A percentile compares a stretch with the other conserved stretches of the same genome.
phyloP scores from a whole-genome alignment of 23 red algal species.

The Gracilariopsis chorda region DNA sequence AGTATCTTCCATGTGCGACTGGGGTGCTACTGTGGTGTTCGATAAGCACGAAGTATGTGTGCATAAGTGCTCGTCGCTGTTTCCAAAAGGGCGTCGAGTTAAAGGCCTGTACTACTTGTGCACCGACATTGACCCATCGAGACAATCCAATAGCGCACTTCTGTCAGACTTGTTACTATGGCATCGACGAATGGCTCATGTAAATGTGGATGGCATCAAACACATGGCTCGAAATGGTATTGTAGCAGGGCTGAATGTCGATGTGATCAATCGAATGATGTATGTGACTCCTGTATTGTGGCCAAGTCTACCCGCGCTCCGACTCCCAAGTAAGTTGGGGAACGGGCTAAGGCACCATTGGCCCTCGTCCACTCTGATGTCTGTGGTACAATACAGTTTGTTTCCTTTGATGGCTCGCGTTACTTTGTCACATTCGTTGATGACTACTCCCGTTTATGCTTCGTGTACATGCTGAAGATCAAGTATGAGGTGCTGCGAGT shows the following conservation, averaged over 20 bases:
- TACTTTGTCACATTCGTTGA: constrained; percentile 44
- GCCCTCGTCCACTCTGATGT: constrained; percentile 4
- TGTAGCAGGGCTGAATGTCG: not conserved
- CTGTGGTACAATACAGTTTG: not conserved
- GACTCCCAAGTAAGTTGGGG: constrained; percentile 23
- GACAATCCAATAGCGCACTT: not conserved
- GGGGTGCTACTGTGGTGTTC: not conserved
- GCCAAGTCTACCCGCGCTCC: not conserved
- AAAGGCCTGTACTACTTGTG: not conserved
- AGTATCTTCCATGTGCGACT: not conserved
- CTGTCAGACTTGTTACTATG: not conserved
- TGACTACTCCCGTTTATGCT: not conserved
- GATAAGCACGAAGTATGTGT: not conserved
- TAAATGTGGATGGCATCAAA: constrained; percentile 10
- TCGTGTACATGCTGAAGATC: constrained; percentile 8
- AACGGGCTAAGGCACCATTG: not conserved
- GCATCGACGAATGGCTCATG: constrained; percentile 31
- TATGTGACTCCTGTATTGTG: not conserved
- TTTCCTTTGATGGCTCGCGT: not conserved
- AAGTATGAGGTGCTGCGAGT: constrained; percentile 10
- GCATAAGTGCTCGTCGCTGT: not conserved
- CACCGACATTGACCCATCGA: not conserved
- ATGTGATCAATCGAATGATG: no score
- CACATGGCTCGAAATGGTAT: not conserved
- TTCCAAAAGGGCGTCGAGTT: not conserved